These are phyloP conservation scores for Vicia faba DNA, from an alignment of 306 rosid species.

Conservation along the genomic window DNA sequence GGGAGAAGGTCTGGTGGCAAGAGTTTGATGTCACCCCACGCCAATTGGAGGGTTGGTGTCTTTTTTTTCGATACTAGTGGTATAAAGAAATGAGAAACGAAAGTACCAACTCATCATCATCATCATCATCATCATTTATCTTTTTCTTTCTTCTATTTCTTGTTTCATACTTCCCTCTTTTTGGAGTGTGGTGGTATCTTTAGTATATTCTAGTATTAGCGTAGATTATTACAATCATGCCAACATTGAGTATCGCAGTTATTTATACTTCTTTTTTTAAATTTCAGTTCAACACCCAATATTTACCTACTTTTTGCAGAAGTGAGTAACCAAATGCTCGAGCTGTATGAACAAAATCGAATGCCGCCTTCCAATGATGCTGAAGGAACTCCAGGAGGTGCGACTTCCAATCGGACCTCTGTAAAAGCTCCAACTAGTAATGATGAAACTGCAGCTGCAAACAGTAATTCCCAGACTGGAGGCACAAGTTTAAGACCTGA, in stretches of 20 bases:
- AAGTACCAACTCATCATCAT: conserved; percentile 39
- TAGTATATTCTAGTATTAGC: conserved; percentile 28
- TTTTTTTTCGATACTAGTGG: conserved; percentile 47
- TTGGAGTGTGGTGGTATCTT: conserved; percentile 15
- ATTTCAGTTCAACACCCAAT: conserved; percentile 32
- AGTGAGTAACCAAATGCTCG: conserved; percentile 98
- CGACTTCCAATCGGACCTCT: conserved; percentile 48
- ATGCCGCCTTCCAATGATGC: conserved; percentile 71
- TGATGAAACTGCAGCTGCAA: conserved; percentile 63
- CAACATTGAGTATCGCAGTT: background rate
- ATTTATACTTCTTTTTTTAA: conserved; percentile 1
- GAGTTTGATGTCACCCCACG: conserved; percentile 99
- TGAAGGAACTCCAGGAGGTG: conserved; percentile 68
- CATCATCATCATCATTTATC: conserved; percentile 38
- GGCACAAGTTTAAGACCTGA: conserved; percentile 56
- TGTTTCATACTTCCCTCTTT: conserved; percentile 21
- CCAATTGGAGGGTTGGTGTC: conserved; percentile 98
- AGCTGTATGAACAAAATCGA: conserved; percentile 88
- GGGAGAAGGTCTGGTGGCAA: conserved; percentile 99
- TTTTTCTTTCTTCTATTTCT: conserved; percentile 13
- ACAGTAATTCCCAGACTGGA: conserved; percentile 62
- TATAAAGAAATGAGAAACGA: conserved; percentile 40
- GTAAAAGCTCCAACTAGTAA: conserved; percentile 54
- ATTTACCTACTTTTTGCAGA: conserved; percentile 65
- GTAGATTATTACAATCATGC: conserved; percentile 24